Evolutionary conservation across 2,329 filamentous ascomycete species (phyloP).

Genomic region (Fusarium sp.): DNA sequence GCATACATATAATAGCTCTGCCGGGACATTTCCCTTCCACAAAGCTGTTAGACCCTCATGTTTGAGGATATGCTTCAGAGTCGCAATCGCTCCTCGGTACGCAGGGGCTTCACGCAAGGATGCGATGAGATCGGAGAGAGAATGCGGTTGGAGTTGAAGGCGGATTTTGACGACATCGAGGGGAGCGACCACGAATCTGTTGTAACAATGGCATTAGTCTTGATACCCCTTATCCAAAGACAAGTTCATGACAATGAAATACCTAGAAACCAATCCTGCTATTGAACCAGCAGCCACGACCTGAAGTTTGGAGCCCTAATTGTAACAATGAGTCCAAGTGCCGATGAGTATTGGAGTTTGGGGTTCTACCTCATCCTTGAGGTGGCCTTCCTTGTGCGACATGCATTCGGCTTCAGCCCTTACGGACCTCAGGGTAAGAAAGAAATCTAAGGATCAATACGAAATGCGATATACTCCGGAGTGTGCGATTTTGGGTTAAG

Average conservation of each 20-base stretch:
- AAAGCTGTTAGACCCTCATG: conserved; percentile 87
- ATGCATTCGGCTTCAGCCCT: conserved; percentile 48
- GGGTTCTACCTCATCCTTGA: conserved; percentile 67
- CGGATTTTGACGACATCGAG: conserved; percentile 99
- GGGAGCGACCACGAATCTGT: conserved; percentile 89
- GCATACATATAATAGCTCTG: conserved; percentile 91
- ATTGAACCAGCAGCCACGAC: conserved; percentile 66
- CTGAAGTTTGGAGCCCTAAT: conserved; percentile 66
- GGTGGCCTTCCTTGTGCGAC: conserved; percentile 55
- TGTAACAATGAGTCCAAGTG: conserved; percentile 19
- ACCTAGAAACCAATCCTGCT: conserved; percentile 91
- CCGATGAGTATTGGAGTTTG: background rate
- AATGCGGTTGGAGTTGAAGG: conserved; percentile 91
- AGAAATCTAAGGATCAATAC: conserved; percentile 36
- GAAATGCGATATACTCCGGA: background rate
- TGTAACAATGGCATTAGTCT: conserved; percentile 24
- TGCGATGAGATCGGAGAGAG: conserved; percentile 77
- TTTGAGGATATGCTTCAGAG: conserved; percentile 78
- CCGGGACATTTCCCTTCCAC: conserved; percentile 98
- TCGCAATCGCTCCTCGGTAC: conserved; percentile 82
- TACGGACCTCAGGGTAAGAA: conserved; percentile 23
- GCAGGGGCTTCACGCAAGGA: conserved; percentile 62
- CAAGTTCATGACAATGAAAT: conserved; percentile 41
- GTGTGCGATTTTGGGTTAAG: background rate
- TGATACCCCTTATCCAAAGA: background rate